Evolutionary conservation across 2,329 filamentous ascomycete genomes (phyloP).

Genomic region (Neofusicoccum ribis): DNA sequence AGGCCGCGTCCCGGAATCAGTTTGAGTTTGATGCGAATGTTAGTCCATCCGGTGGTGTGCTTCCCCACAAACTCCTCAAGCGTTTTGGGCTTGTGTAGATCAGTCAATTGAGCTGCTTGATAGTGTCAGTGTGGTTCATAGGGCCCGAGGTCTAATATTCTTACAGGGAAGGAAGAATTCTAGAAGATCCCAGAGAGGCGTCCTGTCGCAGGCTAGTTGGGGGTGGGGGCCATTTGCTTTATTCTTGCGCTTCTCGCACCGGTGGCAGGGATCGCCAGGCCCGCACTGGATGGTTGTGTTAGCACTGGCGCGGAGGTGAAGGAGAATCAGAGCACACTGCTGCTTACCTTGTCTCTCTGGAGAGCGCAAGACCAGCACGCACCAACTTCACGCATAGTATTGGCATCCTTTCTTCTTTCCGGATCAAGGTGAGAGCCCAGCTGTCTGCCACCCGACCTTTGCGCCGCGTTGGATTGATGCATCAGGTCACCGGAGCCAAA

Average conservation of each 20-base stretch:
- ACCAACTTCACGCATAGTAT: constrained; percentile 47
- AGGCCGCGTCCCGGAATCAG: constrained; percentile 46
- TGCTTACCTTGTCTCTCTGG: constrained; percentile 46
- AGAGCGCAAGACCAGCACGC: constrained; percentile 52
- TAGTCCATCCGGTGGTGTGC: constrained; percentile 40
- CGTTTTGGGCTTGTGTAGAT: constrained; percentile 23
- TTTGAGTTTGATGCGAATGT: constrained; percentile 41
- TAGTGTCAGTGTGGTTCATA: constrained; percentile 15
- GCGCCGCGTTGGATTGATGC: neutral
- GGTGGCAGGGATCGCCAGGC: constrained; percentile 40
- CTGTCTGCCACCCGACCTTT: constrained; percentile 38
- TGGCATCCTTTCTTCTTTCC: constrained; percentile 42
- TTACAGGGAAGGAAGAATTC: constrained; percentile 45
- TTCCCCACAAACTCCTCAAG: constrained; percentile 42
- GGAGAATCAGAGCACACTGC: neutral
- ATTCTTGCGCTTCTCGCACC: constrained; percentile 41
- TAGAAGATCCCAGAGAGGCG: constrained; percentile 47
- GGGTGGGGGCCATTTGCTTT: constrained; percentile 40
- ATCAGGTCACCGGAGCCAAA: neutral
- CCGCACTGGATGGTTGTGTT: constrained; percentile 34
- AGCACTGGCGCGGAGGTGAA: constrained; percentile 13
- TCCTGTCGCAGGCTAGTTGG: constrained; percentile 47
- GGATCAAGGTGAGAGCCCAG: constrained; percentile 40
- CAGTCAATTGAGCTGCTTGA: constrained; percentile 20
- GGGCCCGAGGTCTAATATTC: neutral